Base-by-base conservation (phyloP, 352 stramenopile species). In the Peronospora tabacina region DNA sequence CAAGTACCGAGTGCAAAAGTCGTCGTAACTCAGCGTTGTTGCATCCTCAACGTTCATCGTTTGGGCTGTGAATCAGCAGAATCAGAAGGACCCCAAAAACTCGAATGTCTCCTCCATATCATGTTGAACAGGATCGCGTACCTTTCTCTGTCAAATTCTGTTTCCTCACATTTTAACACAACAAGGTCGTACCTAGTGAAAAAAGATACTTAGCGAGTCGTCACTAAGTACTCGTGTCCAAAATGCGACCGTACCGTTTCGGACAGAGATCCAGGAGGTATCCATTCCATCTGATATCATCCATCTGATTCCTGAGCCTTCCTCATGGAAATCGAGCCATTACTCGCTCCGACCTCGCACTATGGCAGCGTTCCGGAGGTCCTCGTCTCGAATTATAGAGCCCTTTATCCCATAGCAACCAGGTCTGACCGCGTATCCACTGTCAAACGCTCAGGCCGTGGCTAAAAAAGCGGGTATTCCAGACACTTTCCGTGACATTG, bases 1-100 rank as follows among this genome's bases (percentile, higher is more conserved):
- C 68, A 91, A 84, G 58, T 85, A 94, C n/a, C 48, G 64, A 37
- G 53, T 48, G 58, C 80, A 91, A 58, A 94, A 91, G 26, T 54
- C 72, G 12, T 69, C 67, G 46, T 94, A 94, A 41, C 55, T 66
- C 35, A 91, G 57, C 48, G 52, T 54, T 4, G 49, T 44, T 1
- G 74, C 74, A 47, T 90, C 74, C 49, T 82, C 65, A 16, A 66
- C 48, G 48, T 88, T 70, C 54, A 90, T 86, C 24, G 39, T 36
- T 15, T 26, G 15, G 29, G 16, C 10, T 17, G 5, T 2, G 12
- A 36, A 36, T 35, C 22, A 45, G 13, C 35, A 9, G 20, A 16
- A 34, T 16, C 37, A 28, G 17, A 20, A 4, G 20, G 4, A 22
- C 20, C n/a, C n/a, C n/a, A n/a, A n/a, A n/a, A n/a, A n/a, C n/a